Percentiles rank a stretch among this genome's conserved stretches.
These are phyloP conservation scores for Sporothrix brunneoviolacea DNA, from an alignment of 2,329 filamentous ascomycete genomes.

Conservation along the genomic window DNA sequence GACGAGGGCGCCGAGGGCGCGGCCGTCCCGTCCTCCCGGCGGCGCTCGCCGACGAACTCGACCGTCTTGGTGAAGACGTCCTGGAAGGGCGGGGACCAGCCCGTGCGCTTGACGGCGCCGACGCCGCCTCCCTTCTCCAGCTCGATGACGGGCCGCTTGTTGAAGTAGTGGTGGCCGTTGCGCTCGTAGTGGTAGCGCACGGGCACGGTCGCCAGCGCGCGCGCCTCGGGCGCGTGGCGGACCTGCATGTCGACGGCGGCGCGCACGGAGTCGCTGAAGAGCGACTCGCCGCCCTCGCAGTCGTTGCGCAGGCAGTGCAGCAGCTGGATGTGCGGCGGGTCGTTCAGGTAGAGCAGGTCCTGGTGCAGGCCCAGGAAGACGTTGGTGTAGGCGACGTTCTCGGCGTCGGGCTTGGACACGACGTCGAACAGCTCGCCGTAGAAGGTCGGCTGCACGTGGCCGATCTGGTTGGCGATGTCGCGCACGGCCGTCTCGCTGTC, in stretches of 20 bases:
- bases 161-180: conserved; percentile 55
- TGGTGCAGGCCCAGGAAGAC: conserved; percentile 82
- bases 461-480: conserved; percentile 64
- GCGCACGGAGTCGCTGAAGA: conserved; percentile 72
- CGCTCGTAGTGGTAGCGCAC: conserved; percentile 63
- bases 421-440: conserved; percentile 93
- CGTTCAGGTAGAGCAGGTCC: conserved; percentile 80
- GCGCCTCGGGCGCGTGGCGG: conserved; percentile 44
- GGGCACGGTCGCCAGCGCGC: conserved; percentile 54
- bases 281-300: conserved; percentile 70
- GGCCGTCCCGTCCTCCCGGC: conserved; percentile 30
- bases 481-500: conserved; percentile 58
- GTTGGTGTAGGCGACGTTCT: conserved; percentile 88
- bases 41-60: conserved; percentile 1
- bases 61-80: conserved; percentile 25
- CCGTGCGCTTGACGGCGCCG: conserved; percentile 26
- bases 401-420: conserved; percentile 69
- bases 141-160: conserved; percentile 47
- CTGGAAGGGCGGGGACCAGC: conserved; percentile 80
- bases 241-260: conserved; percentile 39
- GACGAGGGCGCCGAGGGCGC: conserved; percentile 52
- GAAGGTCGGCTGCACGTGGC: conserved; percentile 75
- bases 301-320: conserved; percentile 84
- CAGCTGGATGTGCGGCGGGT: conserved; percentile 75
- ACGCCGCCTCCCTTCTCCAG: conserved; percentile 1